Evolutionary conservation across 352 stramenopile species (phyloP), one percentile per base, ranked within the genome.

Genomic region (Bremia lactucae): DNA sequence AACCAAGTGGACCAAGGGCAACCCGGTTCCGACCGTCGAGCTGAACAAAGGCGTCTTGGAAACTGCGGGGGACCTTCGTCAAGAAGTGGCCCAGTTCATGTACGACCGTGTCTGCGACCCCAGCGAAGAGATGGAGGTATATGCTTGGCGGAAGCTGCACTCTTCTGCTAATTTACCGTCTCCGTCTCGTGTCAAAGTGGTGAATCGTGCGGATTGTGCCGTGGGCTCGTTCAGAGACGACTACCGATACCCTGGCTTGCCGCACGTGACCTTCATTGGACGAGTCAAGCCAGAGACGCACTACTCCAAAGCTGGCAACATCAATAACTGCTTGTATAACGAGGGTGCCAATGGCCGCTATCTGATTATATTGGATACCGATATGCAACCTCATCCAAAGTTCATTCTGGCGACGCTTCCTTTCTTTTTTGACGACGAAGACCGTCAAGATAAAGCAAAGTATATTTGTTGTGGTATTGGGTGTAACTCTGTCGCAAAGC

Each of bases 271-370:
- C 4, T 88, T 83, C 37, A 65, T 88, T 28, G 76, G 76, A 3
- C 76, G 76, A 62, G 70, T 88, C 15, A 88, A 88, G 66, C 72
- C 76, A 2, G 66, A 83, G 21, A 68, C 63, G 3, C 76, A 92
- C 60, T 87, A 89, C 60, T 85, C 79, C 9, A 92, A 92, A 67
- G 79, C 79, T 13, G 79, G 79, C 20, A 92, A 92, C 63, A 87
- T 92, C 59, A 92, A 92, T 68, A 92, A 92, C 49, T 66, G 55
- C 11, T 59, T 88, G 36, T 87, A 88, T 66, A 88, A 92, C 51
- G 79, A 92, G 49, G 76, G 75, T 15, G 71, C 75, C 11, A 88
- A 71, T 40, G 76, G 79, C 15, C 71, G 73, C 26, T 87, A 89
- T 59, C 40, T 87, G 5, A 66, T 92, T 18, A 87, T 92, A 37